Evolutionary conservation across 23 red algal genomes (phyloP), one percentile per base, ranked within the genome.

Genomic region (Gracilaria gracilis): DNA sequence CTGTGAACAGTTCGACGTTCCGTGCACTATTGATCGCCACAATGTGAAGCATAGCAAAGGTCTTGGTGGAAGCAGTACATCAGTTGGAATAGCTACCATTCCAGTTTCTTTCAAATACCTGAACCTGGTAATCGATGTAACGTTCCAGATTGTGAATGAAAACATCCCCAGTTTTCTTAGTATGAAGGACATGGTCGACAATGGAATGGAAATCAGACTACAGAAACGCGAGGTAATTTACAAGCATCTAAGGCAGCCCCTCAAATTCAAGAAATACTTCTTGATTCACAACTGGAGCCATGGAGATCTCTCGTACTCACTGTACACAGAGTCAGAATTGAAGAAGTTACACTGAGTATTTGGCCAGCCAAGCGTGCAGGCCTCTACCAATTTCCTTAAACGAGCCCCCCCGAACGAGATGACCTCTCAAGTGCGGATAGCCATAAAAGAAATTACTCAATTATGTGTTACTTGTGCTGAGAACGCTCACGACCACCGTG

Each of bases 321-420:
- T 76, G 29, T 88, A 88, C 58, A 77, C 85, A 19, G 67, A 88
- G 29, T 21, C 48, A 11, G 85, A 88, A 78, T 50, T 88, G 21
- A 57, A 50, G 50, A 91, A 81, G 33, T 75, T 82, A 9, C 87
- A 91, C 39, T 21, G 48, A 21, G 31, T 59, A 39, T 91, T 81
- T 34, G 72, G 87, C 21, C 87, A 82, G 36, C 87, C 75, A 0
- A 70, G 54, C 13, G 87, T 91, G 16, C 37, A 67, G 31, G 77
- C 53, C 9, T 39, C 50, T 1, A 70, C 15, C n/a, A n/a, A n/a
- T n/a, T n/a, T n/a, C n/a, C n/a, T n/a, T n/a, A n/a, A n/a, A n/a
- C n/a, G n/a, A n/a, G 85, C 85, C 28, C 53, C 25, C 14, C 82
- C 38, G 17, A 35, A 70, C 1, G 15, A 40, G 12, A 44, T 85